Evolutionary conservation across 306 rosid genomes (phyloP).

Genomic region (Sechiopsis laciniata): DNA sequence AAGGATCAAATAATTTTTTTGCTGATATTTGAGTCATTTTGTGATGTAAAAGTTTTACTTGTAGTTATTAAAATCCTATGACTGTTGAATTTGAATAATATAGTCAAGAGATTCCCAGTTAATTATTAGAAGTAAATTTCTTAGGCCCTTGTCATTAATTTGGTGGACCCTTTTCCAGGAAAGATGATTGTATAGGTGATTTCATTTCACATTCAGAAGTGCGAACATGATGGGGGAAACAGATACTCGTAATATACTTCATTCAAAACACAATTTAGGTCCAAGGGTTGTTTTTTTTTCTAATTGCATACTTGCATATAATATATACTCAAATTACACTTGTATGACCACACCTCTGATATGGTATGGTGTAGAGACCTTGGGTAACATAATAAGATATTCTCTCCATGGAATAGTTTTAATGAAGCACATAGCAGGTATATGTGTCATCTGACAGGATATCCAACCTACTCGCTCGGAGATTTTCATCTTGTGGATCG

Average conservation of each 20-base stretch:
- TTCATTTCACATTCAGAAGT: background rate
- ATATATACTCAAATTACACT: constrained; percentile 16
- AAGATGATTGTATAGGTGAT: background rate
- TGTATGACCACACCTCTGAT: constrained; percentile 31
- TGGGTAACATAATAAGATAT: constrained; percentile 23
- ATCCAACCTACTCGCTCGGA: constrained; percentile 14
- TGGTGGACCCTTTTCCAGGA: background rate
- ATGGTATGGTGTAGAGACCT: constrained; percentile 22
- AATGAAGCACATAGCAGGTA: constrained; percentile 64
- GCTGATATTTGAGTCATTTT: background rate
- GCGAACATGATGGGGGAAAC: background rate
- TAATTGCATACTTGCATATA: constrained; percentile 2
- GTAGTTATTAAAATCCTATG: background rate
- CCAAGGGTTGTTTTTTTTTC: background rate
- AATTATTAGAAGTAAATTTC: too few relatives aligned
- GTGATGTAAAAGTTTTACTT: background rate
- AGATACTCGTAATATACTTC: background rate
- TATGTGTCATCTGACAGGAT: background rate
- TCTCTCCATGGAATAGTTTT: constrained; percentile 32
- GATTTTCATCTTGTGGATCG: constrained; percentile 15
- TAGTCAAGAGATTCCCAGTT: background rate
- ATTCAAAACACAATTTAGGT: constrained; percentile 5
- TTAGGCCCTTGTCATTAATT: background rate
- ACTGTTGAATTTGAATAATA: constrained; percentile 5
- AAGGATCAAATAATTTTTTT: background rate